Evolutionary conservation across 345 rosid species (phyloP).

Genomic region (Rhodomyrtus tomentosa): DNA sequence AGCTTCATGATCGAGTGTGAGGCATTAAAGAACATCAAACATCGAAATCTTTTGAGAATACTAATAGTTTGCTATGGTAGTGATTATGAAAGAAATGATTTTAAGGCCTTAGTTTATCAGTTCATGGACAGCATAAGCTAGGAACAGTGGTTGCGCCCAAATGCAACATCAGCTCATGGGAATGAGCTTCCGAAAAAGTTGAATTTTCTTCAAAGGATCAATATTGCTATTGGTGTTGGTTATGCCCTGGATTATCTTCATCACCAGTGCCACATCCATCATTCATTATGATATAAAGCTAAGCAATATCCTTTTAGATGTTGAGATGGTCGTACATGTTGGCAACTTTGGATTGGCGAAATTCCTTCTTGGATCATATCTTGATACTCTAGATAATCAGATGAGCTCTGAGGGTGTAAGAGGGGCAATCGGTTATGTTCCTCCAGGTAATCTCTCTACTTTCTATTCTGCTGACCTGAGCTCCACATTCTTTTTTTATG

Average conservation of each 20-base stretch:
- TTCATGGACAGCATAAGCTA: too few relatives aligned
- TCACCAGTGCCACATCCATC: background rate
- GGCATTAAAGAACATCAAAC: background rate
- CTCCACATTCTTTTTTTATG: too few relatives aligned
- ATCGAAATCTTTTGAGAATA: background rate
- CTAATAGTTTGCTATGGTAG: background rate
- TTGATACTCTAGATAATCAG: fast-evolving
- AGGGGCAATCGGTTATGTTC: background rate
- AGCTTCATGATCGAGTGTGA: background rate
- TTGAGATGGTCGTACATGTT: background rate
- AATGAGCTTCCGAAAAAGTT: background rate
- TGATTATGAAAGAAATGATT: background rate
- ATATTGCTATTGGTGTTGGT: background rate
- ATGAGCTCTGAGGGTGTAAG: background rate
- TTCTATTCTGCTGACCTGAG: background rate
- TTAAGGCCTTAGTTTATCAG: background rate
- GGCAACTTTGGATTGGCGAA: background rate
- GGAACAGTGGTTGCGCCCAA: background rate
- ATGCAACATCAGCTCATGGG: background rate
- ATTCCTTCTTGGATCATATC: background rate
- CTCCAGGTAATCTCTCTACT: background rate
- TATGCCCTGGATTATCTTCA: background rate
- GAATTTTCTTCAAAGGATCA: too few relatives aligned
- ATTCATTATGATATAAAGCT: background rate
- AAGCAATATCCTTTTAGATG: background rate